phyloP scores from a whole-genome alignment of 352 stramenopile genomes.

The Plasmopara muralis region DNA sequence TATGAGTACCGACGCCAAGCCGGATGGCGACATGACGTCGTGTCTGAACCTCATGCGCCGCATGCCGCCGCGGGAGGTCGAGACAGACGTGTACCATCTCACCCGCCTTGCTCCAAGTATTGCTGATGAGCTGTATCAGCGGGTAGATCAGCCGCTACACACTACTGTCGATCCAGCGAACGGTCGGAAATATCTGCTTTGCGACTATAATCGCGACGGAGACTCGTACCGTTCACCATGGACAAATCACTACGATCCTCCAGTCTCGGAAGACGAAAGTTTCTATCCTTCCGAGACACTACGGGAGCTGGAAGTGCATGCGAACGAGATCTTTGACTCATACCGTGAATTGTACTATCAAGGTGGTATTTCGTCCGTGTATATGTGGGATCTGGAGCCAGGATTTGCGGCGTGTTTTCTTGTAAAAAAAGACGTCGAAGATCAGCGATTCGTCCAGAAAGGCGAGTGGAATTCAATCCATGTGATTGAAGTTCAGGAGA shows the following conservation, averaged over 20 bases:
- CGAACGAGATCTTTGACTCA: slow-evolving; percentile 95
- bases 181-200: slow-evolving; percentile 89
- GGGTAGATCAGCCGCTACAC: slow-evolving; percentile 89
- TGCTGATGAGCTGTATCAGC: slow-evolving; percentile 90
- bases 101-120: slow-evolving; percentile 73
- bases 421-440: slow-evolving; percentile 89
- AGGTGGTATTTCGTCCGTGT: slow-evolving; percentile 89
- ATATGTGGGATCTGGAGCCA: slow-evolving; percentile 94
- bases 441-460: slow-evolving; percentile 75
- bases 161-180: slow-evolving; percentile 79
- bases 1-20: slow-evolving; percentile 17
- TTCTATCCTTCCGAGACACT: slow-evolving; percentile 87
- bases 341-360: slow-evolving; percentile 97
- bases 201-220: slow-evolving; percentile 94
- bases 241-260: slow-evolving; percentile 89
- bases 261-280: slow-evolving; percentile 71
- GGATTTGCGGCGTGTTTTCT: slow-evolving; percentile 92
- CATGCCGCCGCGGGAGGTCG: slow-evolving; percentile 82
- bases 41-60: slow-evolving; percentile 87
- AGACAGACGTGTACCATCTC: slow-evolving; percentile 80
- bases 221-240: slow-evolving; percentile 90
- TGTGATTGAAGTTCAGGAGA: slow-evolving; percentile 88
- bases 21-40: slow-evolving; percentile 52
- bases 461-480: slow-evolving; percentile 94
- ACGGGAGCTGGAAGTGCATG: slow-evolving; percentile 86